Conservation (phyloP, 140 eudicot species). For the Anethum foeniculum region DNA sequence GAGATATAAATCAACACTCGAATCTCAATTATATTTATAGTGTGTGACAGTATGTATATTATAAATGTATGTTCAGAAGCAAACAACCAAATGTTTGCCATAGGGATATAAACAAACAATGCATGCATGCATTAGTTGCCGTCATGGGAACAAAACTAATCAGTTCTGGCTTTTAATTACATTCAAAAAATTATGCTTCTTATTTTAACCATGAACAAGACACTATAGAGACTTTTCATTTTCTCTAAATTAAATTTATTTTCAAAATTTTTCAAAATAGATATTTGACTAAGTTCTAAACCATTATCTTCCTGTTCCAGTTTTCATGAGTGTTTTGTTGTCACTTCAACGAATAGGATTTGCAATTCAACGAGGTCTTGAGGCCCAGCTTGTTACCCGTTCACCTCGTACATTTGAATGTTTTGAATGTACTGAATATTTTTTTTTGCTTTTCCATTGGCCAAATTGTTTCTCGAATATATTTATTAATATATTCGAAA, state of each 20-base stretch:
- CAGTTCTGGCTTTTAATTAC: neutral
- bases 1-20: conserved; percentile 2
- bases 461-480: no score
- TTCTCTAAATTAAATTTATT: no score
- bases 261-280: no score
- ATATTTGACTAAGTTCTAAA: no score
- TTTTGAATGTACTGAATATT: no score
- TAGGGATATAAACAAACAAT: conserved; percentile 21
- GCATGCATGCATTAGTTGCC: conserved; percentile 29
- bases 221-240: neutral
- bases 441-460: no score
- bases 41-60: neutral
- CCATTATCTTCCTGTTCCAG: no score
- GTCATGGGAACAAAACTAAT: conserved; percentile 22
- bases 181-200: neutral
- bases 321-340: neutral
- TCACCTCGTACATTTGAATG: no score
- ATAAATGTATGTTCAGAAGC: conserved; percentile 16
- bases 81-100: conserved; percentile 13
- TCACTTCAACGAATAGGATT: neutral
- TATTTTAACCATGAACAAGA: neutral
- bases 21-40: neutral
- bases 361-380: neutral
- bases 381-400: no score
- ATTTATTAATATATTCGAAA: no score